phyloP scores from a whole-genome alignment of 768 basidiomycete species.

The Leucocoprinus sp. region DNA sequence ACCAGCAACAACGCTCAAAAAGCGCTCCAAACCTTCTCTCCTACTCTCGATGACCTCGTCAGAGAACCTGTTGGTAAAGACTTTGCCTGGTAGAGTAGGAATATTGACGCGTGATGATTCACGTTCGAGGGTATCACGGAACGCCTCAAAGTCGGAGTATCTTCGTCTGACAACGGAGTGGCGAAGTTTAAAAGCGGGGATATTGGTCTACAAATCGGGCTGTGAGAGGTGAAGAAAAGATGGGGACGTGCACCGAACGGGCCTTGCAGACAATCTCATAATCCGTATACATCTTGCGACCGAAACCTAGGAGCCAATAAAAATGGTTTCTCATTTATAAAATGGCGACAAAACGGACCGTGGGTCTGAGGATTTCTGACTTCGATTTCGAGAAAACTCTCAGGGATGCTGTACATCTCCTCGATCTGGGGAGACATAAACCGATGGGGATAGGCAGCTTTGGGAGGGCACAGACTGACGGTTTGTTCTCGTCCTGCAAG shows the following conservation, averaged over 20 bases:
- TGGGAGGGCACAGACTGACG: slow-evolving; percentile 21
- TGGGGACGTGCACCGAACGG: slow-evolving; percentile 15
- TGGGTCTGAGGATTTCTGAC: slow-evolving; percentile 96
- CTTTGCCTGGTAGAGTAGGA: slow-evolving; percentile 93
- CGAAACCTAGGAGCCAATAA: slow-evolving; percentile 55
- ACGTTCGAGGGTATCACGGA: slow-evolving; percentile 95
- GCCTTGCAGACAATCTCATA: slow-evolving; percentile 97
- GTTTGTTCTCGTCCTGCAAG: slow-evolving; percentile 48
- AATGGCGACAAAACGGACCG: slow-evolving; percentile 39
- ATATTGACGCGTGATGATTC: slow-evolving; percentile 98
- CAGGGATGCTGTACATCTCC: slow-evolving; percentile 97
- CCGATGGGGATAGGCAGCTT: not conserved
- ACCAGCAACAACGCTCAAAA: slow-evolving; percentile 92
- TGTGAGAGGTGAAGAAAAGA: not conserved
- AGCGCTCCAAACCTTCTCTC: slow-evolving; percentile 89
- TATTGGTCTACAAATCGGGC: slow-evolving; percentile 71
- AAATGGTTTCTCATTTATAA: not conserved
- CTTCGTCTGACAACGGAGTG: slow-evolving; percentile 83
- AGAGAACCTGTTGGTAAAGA: slow-evolving; percentile 96
- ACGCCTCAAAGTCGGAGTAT: slow-evolving; percentile 93
- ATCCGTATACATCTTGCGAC: slow-evolving; percentile 99
- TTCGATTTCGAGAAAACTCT: slow-evolving; percentile 96
- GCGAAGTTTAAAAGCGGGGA: slow-evolving; percentile 97
- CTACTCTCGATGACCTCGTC: slow-evolving; percentile 94
- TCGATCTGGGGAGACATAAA: slow-evolving; percentile 55